Percentiles rank a stretch among this genome's conserved stretches.
These are phyloP conservation scores for Dendrobium nobile DNA, from an alignment of 106 monocot genomes.

Conservation along the genomic window DNA sequence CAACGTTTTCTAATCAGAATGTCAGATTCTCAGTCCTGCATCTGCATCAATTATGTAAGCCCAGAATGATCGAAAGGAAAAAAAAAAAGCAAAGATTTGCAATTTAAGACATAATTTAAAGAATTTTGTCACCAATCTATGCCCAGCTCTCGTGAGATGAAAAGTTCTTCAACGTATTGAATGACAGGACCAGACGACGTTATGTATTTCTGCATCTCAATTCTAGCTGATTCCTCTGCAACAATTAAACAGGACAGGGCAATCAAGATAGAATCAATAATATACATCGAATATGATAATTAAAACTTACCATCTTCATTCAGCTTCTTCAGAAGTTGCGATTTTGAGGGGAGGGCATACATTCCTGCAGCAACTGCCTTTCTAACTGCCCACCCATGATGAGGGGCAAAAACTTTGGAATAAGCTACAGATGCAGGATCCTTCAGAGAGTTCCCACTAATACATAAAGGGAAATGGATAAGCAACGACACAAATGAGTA, in stretches of 20 bases:
- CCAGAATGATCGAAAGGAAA: no score
- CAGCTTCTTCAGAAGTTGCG: slow-evolving; percentile 71
- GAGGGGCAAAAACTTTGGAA: slow-evolving; percentile 73
- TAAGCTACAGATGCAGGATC: slow-evolving; percentile 77
- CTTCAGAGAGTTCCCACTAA: slow-evolving; percentile 72
- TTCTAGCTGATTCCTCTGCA: slow-evolving; percentile 63
- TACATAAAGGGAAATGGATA: background rate
- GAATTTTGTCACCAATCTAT: slow-evolving; percentile 70
- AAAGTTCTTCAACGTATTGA: slow-evolving; percentile 61
- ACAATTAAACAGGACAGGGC: background rate
- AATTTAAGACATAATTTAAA: no score
- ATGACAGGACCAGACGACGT: slow-evolving; percentile 50
- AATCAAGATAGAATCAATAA: background rate
- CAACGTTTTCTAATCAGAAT: no score
- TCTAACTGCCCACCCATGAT: slow-evolving; percentile 83
- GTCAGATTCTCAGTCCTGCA: no score
- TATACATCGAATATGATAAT: background rate
- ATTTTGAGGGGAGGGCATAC: slow-evolving; percentile 69
- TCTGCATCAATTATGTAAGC: no score
- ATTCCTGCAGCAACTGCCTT: slow-evolving; percentile 78
- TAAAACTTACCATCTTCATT: slow-evolving; percentile 77
- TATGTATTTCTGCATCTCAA: slow-evolving; percentile 72
- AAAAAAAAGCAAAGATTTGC: no score
- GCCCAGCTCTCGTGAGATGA: slow-evolving; percentile 45
- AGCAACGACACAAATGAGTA: no score